Evolutionary conservation across 768 basidiomycete genomes (phyloP).

Genomic region (Collybia sordida): DNA sequence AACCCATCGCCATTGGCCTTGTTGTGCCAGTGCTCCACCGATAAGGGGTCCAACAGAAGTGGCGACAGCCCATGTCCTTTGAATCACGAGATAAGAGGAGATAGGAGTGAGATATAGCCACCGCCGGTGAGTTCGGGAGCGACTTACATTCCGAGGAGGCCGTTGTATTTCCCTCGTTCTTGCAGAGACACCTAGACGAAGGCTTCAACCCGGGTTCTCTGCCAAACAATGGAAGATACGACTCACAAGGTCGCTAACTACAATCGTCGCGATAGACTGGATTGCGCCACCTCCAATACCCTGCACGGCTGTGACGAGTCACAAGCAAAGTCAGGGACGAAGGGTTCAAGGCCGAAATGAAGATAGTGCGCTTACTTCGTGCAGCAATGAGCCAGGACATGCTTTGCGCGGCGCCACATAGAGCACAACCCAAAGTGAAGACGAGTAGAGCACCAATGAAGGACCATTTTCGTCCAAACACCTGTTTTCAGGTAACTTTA

Average conservation of each 20-base stretch:
- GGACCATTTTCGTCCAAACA: constrained; percentile 34
- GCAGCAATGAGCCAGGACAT: constrained; percentile 42
- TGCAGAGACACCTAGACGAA: constrained; percentile 43
- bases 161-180: constrained; percentile 41
- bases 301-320: constrained; percentile 29
- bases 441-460: constrained; percentile 24
- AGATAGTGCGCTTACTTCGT: constrained; percentile 16
- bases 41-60: constrained; percentile 13
- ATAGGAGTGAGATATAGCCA: constrained; percentile 2
- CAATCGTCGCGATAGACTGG: constrained; percentile 34
- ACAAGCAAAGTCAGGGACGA: neutral
- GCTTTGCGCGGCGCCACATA: constrained; percentile 35
- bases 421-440: constrained; percentile 36
- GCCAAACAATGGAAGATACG: no score
- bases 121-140: constrained; percentile 23
- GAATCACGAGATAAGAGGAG: neutral
- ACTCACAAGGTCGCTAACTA: constrained; percentile 37
- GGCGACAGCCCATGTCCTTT: neutral
- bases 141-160: constrained; percentile 33
- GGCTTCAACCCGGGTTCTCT: constrained; percentile 5
- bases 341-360: neutral
- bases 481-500: constrained; percentile 12
- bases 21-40: constrained; percentile 31
- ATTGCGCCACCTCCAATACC: constrained; percentile 42
- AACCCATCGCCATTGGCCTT: constrained; percentile 34